Conservation (phyloP, 495 filamentous ascomycete species). For the Lentithecium fluviatile region DNA sequence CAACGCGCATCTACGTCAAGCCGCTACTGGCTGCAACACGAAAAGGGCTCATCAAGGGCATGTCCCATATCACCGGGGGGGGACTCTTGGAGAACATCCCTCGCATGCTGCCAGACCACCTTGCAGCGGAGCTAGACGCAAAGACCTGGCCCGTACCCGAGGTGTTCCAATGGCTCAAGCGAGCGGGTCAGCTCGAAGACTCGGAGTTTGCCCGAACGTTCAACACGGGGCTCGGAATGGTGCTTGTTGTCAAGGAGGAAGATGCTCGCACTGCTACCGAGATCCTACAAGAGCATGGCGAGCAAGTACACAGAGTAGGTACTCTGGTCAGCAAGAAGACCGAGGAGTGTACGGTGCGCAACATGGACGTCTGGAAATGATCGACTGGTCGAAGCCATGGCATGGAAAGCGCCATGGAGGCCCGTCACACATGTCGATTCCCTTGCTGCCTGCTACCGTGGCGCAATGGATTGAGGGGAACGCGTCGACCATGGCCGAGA, state of each 20-base stretch:
- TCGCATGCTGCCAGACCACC: conserved; percentile 75
- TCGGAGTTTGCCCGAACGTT: conserved; percentile 84
- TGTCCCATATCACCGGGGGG: conserved; percentile 95
- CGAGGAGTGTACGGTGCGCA: conserved; percentile 67
- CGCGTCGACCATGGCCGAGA: not conserved
- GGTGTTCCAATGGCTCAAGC: conserved; percentile 82
- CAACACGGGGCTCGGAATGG: conserved; percentile 93
- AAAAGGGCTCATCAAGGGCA: conserved; percentile 69
- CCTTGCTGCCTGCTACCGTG: no score
- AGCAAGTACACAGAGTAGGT: conserved; percentile 76
- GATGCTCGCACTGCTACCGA: conserved; percentile 54
- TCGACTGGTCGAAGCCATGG: not conserved
- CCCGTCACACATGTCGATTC: no score
- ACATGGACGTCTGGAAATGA: conserved; percentile 67
- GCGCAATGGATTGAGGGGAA: not conserved
- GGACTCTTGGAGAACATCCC: conserved; percentile 91
- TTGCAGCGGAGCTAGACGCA: conserved; percentile 77
- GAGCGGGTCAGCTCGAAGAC: conserved; percentile 67
- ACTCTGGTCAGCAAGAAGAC: conserved; percentile 56
- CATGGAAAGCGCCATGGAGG: not conserved
- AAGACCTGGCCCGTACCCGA: conserved; percentile 65
- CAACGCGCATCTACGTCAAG: conserved; percentile 49
- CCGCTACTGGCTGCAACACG: conserved; percentile 50
- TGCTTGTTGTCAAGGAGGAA: conserved; percentile 67
- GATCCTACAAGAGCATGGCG: conserved; percentile 62